These are phyloP conservation scores for Fusarium sp. DNA, from an alignment of 2,329 filamentous ascomycete genomes.

Conservation along the genomic window DNA sequence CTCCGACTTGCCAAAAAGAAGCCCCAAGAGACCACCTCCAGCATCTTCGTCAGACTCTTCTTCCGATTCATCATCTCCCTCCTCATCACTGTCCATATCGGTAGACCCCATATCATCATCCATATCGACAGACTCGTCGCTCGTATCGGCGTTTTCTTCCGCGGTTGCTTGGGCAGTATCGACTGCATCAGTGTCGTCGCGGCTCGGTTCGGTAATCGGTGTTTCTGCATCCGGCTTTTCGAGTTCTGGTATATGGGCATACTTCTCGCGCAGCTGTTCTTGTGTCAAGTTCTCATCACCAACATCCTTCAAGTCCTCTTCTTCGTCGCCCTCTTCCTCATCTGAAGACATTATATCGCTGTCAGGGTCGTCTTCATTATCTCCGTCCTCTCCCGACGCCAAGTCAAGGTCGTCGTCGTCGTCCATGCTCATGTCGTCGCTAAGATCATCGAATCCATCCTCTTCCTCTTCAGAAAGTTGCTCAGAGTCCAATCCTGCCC, in stretches of 20 bases:
- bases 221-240: slow-evolving; percentile 43
- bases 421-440: slow-evolving; percentile 54
- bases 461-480: slow-evolving; percentile 55
- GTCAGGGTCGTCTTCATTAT: slow-evolving; percentile 53
- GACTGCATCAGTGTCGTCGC: slow-evolving; percentile 36
- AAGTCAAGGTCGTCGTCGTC: slow-evolving; percentile 47
- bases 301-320: slow-evolving; percentile 61
- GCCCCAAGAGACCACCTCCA: slow-evolving; percentile 58
- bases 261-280: slow-evolving; percentile 75
- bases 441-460: slow-evolving; percentile 57
- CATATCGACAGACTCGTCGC: slow-evolving; percentile 74
- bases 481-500: slow-evolving; percentile 63
- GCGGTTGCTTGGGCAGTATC: slow-evolving; percentile 37
- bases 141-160: slow-evolving; percentile 55
- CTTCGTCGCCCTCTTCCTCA: slow-evolving; percentile 69
- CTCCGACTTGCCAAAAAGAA: slow-evolving; percentile 69
- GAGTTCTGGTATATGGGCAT: slow-evolving; percentile 68
- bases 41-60: slow-evolving; percentile 56
- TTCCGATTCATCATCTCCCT: slow-evolving; percentile 57
- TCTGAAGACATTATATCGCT: slow-evolving; percentile 68
- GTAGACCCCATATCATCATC: slow-evolving; percentile 71
- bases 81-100: slow-evolving; percentile 58
- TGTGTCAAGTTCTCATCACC: slow-evolving; percentile 74
- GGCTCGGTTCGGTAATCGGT: slow-evolving; percentile 33
- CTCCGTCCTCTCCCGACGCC: slow-evolving; percentile 51